Evolutionary conservation across 1,284 basidiomycete genomes (phyloP).

Genomic region (Rhodotorula sp.): DNA sequence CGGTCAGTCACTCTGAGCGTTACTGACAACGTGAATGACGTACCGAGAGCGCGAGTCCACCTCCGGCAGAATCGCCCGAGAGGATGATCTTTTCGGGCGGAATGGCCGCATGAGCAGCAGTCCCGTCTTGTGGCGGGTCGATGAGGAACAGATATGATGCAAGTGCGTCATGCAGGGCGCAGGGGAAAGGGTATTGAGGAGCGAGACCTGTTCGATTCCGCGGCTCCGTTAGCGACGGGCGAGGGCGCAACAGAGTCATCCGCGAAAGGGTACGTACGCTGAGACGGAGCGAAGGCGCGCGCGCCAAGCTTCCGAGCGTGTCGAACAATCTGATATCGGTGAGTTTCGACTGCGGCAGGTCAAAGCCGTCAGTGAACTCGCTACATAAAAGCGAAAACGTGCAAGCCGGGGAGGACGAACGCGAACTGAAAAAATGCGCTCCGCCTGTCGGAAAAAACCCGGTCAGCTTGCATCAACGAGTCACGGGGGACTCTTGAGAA

Average conservation of each 20-base stretch:
- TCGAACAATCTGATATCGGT: slow-evolving; percentile 49
- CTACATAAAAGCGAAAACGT: slow-evolving; percentile 36
- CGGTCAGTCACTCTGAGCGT: slow-evolving; percentile 72
- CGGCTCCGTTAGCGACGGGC: no score
- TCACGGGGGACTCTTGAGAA: neutral
- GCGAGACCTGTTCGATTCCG: slow-evolving; percentile 49
- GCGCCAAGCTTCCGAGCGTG: slow-evolving; percentile 52
- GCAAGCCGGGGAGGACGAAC: slow-evolving; percentile 21
- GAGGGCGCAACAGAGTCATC: no score
- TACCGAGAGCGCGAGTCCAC: slow-evolving; percentile 72
- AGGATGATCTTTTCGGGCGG: slow-evolving; percentile 77
- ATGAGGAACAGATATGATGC: slow-evolving; percentile 62
- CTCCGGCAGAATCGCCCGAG: slow-evolving; percentile 91
- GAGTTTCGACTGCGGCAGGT: slow-evolving; percentile 47
- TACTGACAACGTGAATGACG: slow-evolving; percentile 80
- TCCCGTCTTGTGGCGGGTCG: slow-evolving; percentile 60
- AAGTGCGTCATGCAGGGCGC: slow-evolving; percentile 70
- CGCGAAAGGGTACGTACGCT: slow-evolving; percentile 10
- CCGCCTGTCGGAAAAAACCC: slow-evolving; percentile 44
- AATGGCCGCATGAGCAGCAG: slow-evolving; percentile 69
- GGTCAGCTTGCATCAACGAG: neutral
- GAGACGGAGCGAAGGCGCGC: slow-evolving; percentile 48
- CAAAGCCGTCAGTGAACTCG: neutral
- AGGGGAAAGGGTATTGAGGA: slow-evolving; percentile 95
- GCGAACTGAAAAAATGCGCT: slow-evolving; percentile 50